phyloP scores from a whole-genome alignment of 2,329 filamentous ascomycete genomes.

The Epichloe sp. region DNA sequence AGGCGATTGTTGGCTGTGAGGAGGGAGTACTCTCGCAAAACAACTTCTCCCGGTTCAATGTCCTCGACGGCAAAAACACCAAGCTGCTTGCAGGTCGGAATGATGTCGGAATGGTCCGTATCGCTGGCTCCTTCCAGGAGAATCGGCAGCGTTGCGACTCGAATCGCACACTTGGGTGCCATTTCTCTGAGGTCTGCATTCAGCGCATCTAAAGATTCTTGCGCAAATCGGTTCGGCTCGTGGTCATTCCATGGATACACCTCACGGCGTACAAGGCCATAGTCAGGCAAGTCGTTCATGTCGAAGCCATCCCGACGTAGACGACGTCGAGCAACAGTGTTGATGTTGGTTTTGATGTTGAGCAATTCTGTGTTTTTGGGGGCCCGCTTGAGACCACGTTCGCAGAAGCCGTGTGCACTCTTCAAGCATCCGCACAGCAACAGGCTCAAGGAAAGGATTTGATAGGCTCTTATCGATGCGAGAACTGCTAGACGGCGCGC shows the following conservation, averaged over 20 bases:
- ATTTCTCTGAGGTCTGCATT: conserved; percentile 56
- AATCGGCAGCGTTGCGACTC: conserved; percentile 61
- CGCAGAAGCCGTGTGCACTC: conserved; percentile 53
- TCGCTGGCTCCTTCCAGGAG: conserved; percentile 44
- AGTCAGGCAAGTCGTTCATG: conserved; percentile 49
- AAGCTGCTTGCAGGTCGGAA: conserved; percentile 58
- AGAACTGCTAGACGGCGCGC: conserved; percentile 30
- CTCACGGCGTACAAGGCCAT: conserved; percentile 55
- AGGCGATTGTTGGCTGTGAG: conserved; percentile 81
- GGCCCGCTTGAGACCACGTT: conserved; percentile 43
- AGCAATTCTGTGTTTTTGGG: conserved; percentile 43
- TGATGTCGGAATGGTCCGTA: conserved; percentile 34
- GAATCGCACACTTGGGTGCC: conserved; percentile 72
- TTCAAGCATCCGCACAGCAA: conserved; percentile 55
- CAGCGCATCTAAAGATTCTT: conserved; percentile 55
- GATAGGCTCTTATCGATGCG: conserved; percentile 44
- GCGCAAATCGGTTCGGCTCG: conserved; percentile 57
- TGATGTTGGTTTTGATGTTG: conserved; percentile 39
- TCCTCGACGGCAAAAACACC: conserved; percentile 82
- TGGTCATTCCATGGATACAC: conserved; percentile 58
- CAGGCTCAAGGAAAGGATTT: conserved; percentile 43
- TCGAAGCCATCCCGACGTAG: conserved; percentile 33
- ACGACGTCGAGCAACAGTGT: conserved; percentile 35
- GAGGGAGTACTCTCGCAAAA: conserved; percentile 73
- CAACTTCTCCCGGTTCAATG: conserved; percentile 59